These are phyloP conservation scores for Massarina eburnea DNA, from an alignment of 2,329 filamentous ascomycete species.

Conservation along the genomic window DNA sequence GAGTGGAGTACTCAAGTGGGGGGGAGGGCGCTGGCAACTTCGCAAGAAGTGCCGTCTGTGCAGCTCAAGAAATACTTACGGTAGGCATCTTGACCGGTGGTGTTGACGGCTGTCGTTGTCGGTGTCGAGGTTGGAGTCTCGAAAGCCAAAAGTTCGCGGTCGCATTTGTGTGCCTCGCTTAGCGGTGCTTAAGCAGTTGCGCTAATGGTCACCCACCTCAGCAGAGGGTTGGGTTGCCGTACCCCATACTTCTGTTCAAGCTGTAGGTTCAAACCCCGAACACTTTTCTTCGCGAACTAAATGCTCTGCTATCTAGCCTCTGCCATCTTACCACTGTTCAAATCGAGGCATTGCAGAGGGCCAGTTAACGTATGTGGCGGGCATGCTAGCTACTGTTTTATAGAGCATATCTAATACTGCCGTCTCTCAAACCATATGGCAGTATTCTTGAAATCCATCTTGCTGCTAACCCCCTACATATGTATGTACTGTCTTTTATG, in stretches of 20 bases:
- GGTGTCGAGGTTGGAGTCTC: constrained; percentile 14
- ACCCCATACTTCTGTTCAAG: neutral
- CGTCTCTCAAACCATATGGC: too few species aligned
- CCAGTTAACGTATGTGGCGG: too few species aligned
- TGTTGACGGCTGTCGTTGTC: constrained; percentile 27
- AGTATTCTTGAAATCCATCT: too few species aligned
- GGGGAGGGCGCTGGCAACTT: constrained; percentile 3
- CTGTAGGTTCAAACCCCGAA: too few species aligned
- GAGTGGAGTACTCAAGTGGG: neutral
- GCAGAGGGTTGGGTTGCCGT: neutral
- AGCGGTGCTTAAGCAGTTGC: neutral
- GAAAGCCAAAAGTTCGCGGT: constrained; percentile 3
- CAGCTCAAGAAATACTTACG: constrained; percentile 45
- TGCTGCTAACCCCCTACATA: too few species aligned
- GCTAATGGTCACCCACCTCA: neutral
- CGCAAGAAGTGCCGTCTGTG: constrained; percentile 5
- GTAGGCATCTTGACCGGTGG: constrained; percentile 48
- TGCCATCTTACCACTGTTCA: too few species aligned
- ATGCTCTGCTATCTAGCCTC: too few species aligned
- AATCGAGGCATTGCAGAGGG: too few species aligned
- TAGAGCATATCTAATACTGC: too few species aligned
- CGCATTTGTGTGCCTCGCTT: constrained; percentile 5
- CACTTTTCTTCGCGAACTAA: too few species aligned
- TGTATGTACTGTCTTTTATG: too few species aligned
- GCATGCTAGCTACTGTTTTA: too few species aligned